Percentiles rank a stretch among this genome's conserved stretches.
Evolutionary conservation across 139 green algal genomes (phyloP).

Genomic region (Picochlorum sp.): DNA sequence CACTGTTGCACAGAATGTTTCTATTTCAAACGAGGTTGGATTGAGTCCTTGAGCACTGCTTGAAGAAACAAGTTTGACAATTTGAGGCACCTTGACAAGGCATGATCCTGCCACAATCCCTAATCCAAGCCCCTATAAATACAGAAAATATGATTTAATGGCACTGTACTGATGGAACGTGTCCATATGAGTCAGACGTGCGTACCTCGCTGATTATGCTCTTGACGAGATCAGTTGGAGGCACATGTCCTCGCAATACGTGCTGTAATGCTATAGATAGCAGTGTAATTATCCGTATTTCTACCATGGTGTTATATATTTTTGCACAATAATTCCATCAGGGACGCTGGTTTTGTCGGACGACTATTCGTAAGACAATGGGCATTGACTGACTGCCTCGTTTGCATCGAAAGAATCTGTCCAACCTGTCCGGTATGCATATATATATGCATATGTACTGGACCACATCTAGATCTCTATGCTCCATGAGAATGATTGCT

Average conservation of each 20-base stretch:
- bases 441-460: too few species aligned
- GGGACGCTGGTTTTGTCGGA: too few species aligned
- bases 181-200: neutral
- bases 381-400: too few species aligned
- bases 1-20: constrained; percentile 56
- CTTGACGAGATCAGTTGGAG: constrained; percentile 13
- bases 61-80: constrained; percentile 38
- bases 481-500: too few species aligned
- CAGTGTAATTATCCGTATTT: neutral
- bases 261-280: neutral
- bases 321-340: neutral
- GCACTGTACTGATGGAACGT: too few species aligned
- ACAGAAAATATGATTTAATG: neutral
- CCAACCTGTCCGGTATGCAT: too few species aligned
- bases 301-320: neutral
- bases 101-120: constrained; percentile 54
- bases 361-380: too few species aligned
- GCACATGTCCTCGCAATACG: constrained; percentile 7
- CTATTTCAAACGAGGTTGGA: constrained; percentile 60
- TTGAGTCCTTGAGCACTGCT: constrained; percentile 59
- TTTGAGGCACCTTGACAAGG: constrained; percentile 74
- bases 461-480: too few species aligned
- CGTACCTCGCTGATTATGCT: constrained; percentile 24
- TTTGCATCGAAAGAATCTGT: too few species aligned
- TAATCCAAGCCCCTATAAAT: constrained; percentile 52